Conservation (phyloP, 768 basidiomycete species). For the Obba rivulosa region DNA sequence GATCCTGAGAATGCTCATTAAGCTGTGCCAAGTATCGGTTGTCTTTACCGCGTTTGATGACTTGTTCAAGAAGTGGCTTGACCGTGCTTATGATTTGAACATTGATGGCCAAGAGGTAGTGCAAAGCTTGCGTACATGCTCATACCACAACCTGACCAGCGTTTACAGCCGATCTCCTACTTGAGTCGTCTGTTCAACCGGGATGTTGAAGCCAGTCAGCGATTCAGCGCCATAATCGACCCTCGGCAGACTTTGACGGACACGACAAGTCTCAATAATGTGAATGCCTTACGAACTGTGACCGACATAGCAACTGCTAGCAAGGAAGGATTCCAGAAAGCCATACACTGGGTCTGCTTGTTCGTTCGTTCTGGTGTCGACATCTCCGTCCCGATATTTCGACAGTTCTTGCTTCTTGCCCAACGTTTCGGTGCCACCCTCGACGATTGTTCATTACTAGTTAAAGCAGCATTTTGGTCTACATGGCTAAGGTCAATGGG, state of each 20-base stretch:
- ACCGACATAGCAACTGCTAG: conserved; percentile 37
- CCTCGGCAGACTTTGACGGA: conserved; percentile 25
- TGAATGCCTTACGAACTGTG: conserved; percentile 55
- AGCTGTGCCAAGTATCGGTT: conserved; percentile 46
- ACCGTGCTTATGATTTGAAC: conserved; percentile 32
- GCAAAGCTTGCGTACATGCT: not conserved
- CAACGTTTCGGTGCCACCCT: conserved; percentile 35
- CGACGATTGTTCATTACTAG: conserved; percentile 41
- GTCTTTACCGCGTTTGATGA: conserved; percentile 54
- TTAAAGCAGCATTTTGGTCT: conserved; percentile 50
- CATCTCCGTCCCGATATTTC: conserved; percentile 47
- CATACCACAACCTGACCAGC: not conserved
- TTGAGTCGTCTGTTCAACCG: conserved; percentile 53
- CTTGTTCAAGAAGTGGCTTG: conserved; percentile 56
- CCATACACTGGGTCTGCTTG: conserved; percentile 55
- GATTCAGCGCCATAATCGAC: conserved; percentile 33
- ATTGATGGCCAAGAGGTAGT: conserved; percentile 31
- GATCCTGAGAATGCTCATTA: conserved; percentile 45
- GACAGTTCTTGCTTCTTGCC: conserved; percentile 40
- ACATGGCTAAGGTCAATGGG: conserved; percentile 57
- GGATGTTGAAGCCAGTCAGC: conserved; percentile 41
- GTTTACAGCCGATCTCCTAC: conserved; percentile 42
- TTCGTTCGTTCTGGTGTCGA: conserved; percentile 63
- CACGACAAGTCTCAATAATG: conserved; percentile 19
- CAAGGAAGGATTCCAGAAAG: conserved; percentile 37